Conservation (phyloP, 179 eudicot genomes). For the Silene noctiflora region DNA sequence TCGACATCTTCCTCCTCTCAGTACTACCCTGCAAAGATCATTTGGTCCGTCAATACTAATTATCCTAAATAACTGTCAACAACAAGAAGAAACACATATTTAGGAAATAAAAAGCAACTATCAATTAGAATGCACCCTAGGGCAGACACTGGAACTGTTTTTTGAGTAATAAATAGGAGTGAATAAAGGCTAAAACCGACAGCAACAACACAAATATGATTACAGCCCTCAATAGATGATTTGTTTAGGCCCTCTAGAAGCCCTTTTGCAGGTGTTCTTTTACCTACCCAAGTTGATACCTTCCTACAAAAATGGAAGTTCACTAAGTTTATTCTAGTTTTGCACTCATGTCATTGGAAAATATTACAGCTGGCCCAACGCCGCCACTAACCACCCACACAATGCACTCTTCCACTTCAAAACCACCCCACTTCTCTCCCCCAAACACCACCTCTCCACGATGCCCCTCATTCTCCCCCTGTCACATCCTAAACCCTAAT, state of each 20-base stretch:
- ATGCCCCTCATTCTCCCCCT: no score
- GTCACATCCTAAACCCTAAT: neutral
- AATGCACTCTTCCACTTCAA: no score
- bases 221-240: neutral
- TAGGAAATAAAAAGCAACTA: neutral
- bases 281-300: no score
- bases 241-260: neutral
- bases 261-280: no score
- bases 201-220: neutral
- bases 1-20: conserved; percentile 80
- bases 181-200: neutral
- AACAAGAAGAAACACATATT: neutral
- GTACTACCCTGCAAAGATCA: conserved; percentile 57
- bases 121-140: conserved; percentile 1
- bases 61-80: neutral
- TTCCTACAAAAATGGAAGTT: no score
- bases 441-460: no score
- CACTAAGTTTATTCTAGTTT: no score
- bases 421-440: no score
- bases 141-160: neutral
- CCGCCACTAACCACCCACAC: no score
- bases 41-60: conserved; percentile 11
- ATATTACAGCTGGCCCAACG: no score
- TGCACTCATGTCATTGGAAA: no score
- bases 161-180: neutral